phyloP scores from a whole-genome alignment of 2,329 filamentous ascomycete species.

The Leptographium procerum region DNA sequence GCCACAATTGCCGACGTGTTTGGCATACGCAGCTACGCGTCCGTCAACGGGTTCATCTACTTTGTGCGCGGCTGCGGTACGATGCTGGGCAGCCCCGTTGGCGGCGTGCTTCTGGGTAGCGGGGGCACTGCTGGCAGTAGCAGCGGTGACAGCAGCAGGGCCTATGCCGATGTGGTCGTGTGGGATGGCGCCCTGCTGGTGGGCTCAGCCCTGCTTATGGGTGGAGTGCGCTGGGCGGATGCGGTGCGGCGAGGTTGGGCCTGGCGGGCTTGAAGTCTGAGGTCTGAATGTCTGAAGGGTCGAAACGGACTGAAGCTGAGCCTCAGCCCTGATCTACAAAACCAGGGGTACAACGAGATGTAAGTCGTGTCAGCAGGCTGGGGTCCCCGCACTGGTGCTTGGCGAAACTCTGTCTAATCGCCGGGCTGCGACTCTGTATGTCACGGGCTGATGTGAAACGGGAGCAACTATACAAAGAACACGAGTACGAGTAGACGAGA shows the following conservation, averaged over 20 bases:
- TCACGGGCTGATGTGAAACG: background rate
- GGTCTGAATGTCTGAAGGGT: too few species aligned
- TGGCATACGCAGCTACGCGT: slow-evolving; percentile 33
- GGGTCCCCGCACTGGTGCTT: too few species aligned
- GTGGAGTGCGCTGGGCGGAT: slow-evolving; percentile 28
- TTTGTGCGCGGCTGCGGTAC: slow-evolving; percentile 31
- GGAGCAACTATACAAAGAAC: background rate
- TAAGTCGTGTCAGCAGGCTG: too few species aligned
- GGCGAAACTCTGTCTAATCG: too few species aligned
- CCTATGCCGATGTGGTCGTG: slow-evolving; percentile 26
- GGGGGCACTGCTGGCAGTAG: too few species aligned
- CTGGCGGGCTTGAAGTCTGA: slow-evolving; percentile 9
- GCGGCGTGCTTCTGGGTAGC: slow-evolving; percentile 25
- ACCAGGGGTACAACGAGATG: too few species aligned
- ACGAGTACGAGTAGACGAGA: too few species aligned
- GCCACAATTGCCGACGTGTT: slow-evolving; percentile 36
- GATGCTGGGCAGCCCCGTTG: slow-evolving; percentile 32
- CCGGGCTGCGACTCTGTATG: too few species aligned
- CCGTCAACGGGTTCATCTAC: slow-evolving; percentile 34
- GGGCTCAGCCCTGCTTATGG: slow-evolving; percentile 25
- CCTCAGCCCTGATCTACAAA: background rate
- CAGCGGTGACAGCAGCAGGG: slow-evolving; percentile 13
- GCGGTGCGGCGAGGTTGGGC: slow-evolving; percentile 11
- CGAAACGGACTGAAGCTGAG: too few species aligned
- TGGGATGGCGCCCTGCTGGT: slow-evolving; percentile 30